phyloP scores from a whole-genome alignment of 2,329 filamentous ascomycete species.

The Cladosporium sp. region DNA sequence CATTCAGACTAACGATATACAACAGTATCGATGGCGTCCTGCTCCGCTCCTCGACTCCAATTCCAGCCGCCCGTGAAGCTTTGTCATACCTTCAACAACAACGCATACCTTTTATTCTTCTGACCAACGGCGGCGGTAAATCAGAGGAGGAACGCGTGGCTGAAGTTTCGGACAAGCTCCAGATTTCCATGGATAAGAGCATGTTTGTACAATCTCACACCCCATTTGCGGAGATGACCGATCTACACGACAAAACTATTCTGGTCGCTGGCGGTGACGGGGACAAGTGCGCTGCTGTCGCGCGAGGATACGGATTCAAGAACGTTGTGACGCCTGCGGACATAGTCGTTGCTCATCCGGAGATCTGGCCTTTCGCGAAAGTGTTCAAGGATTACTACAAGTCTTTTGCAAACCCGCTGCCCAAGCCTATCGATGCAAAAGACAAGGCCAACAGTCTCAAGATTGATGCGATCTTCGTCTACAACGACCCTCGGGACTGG shows the following conservation, averaged over 20 bases:
- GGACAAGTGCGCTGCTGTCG: conserved; percentile 9
- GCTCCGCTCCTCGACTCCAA: conserved; percentile 71
- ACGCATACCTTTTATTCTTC: conserved; percentile 82
- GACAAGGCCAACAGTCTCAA: conserved; percentile 56
- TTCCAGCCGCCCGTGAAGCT: conserved; percentile 72
- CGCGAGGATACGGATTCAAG: conserved; percentile 63
- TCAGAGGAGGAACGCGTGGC: conserved; percentile 69
- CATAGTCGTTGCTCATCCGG: conserved; percentile 68
- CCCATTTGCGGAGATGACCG: conserved; percentile 70
- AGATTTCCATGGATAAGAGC: conserved; percentile 59
- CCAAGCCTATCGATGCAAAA: conserved; percentile 45
- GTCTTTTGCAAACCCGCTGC: conserved; percentile 54
- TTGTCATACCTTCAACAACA: conserved; percentile 69
- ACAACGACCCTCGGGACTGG: conserved; percentile 96
- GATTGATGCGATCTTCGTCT: conserved; percentile 87
- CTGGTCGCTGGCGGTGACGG: conserved; percentile 45
- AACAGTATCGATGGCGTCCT: conserved; percentile 88
- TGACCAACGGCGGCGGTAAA: conserved; percentile 93
- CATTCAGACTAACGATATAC: conserved; percentile 26
- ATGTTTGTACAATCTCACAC: conserved; percentile 90
- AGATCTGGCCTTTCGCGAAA: conserved; percentile 78
- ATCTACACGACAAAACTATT: conserved; percentile 52
- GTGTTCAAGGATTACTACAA: conserved; percentile 61
- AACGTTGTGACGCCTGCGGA: conserved; percentile 83
- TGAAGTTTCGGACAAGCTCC: conserved; percentile 64